Conservation (phyloP, 768 basidiomycete genomes). For the Mycena rosella region DNA sequence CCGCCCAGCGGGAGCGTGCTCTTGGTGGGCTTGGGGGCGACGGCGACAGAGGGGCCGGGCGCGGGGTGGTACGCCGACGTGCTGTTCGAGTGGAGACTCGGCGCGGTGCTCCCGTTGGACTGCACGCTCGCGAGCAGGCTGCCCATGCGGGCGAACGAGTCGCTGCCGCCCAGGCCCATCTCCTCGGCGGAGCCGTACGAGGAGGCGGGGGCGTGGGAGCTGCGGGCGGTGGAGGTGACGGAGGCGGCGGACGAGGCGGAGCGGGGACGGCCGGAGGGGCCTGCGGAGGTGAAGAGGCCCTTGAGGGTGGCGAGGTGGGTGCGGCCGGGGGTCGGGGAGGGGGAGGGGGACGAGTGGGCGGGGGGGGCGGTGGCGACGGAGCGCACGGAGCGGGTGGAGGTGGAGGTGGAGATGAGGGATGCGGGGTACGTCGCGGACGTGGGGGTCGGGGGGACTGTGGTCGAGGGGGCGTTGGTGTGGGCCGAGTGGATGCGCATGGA, state of each 20-base stretch:
- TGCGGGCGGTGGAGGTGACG: not conserved
- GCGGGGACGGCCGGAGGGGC: conserved; percentile 56
- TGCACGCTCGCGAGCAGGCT: conserved; percentile 61
- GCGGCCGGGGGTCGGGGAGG: not conserved
- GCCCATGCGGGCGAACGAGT: conserved; percentile 70
- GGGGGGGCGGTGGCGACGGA: conserved; percentile 56
- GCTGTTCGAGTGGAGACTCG: not conserved
- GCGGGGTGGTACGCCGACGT: conserved; percentile 1
- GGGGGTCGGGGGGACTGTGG: conserved; percentile 34
- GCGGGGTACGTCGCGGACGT: conserved; percentile 43
- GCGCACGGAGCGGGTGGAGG: conserved; percentile 58
- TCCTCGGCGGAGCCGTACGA: conserved; percentile 9
- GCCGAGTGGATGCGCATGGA: conserved; percentile 70
- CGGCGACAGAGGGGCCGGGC: not conserved
- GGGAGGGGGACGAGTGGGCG: conserved; percentile 41
- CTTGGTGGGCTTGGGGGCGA: too few species aligned
- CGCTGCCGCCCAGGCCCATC: conserved; percentile 47
- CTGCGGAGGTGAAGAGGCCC: conserved; percentile 62
- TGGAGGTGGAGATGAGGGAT: conserved; percentile 41
- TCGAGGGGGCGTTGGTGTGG: conserved; percentile 10
- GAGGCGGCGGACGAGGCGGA: conserved; percentile 52
- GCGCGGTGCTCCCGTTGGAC: conserved; percentile 16
- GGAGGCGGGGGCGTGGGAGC: not conserved
- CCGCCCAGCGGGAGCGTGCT: not conserved
- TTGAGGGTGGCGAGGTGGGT: conserved; percentile 67